Evolutionary conservation across 441 rosid genomes (phyloP).

Genomic region (Brassica balearica): DNA sequence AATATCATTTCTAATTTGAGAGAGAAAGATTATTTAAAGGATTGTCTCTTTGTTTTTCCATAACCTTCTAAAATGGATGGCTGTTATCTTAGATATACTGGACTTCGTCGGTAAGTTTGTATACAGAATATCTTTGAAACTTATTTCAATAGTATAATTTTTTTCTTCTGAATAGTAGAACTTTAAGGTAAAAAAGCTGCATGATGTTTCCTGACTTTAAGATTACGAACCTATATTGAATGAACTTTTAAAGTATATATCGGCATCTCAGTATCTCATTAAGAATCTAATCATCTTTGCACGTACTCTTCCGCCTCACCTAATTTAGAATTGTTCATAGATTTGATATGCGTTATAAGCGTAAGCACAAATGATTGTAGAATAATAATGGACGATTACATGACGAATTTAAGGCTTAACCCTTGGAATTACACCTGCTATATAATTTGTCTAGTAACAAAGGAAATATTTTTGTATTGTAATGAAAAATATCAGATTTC

Average conservation of each 20-base stretch:
- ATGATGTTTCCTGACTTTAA: not conserved
- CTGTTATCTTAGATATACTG: no score
- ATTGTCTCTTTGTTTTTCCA: no score
- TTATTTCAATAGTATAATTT: no score
- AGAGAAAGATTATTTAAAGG: no score
- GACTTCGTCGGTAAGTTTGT: no score
- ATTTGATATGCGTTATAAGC: not conserved
- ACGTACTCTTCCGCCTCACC: not conserved
- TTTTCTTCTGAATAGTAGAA: not conserved
- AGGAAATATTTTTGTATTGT: not conserved
- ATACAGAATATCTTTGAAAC: no score
- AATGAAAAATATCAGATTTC: not conserved
- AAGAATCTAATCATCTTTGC: not conserved
- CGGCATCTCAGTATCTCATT: not conserved
- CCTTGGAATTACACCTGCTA: not conserved
- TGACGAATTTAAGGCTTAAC: not conserved
- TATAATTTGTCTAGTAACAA: not conserved
- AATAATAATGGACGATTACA: not conserved
- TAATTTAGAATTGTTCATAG: not conserved
- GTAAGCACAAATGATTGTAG: not conserved
- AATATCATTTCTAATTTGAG: no score
- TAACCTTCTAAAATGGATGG: no score
- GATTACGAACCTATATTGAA: constrained; percentile 1
- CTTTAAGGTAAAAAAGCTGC: not conserved
- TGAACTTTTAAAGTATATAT: not conserved